These are phyloP conservation scores for Psophocarpus tetragonolobus DNA, from an alignment of 306 rosid species.

Conservation along the genomic window DNA sequence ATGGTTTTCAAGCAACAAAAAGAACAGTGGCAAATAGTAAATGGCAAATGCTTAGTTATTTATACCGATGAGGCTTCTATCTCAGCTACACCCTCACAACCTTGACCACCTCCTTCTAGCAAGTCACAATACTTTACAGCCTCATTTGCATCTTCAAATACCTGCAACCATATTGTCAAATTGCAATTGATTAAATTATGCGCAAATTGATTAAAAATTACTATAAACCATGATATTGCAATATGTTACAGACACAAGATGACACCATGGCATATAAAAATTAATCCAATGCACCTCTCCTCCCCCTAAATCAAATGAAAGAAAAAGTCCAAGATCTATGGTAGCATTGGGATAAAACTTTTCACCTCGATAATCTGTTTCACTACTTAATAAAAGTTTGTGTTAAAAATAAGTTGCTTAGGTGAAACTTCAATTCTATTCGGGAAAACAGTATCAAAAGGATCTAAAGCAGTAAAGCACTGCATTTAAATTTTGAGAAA, in stretches of 20 bases:
- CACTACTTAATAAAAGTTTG: background rate
- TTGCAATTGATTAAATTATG: background rate
- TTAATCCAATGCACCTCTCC: background rate
- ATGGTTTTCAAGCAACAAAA: background rate
- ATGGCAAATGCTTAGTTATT: conserved; percentile 29
- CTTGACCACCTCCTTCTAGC: conserved; percentile 88
- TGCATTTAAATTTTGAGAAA: too few relatives aligned
- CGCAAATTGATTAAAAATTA: background rate
- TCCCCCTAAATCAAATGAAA: too few relatives aligned
- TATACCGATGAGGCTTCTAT: conserved; percentile 92
- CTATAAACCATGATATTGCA: conserved; percentile 11
- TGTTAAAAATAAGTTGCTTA: background rate
- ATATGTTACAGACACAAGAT: background rate
- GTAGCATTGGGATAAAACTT: background rate
- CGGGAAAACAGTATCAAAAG: background rate
- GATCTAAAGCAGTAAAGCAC: background rate
- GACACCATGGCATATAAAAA: background rate
- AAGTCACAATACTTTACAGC: conserved; percentile 90
- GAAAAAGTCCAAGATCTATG: background rate
- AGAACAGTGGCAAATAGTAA: conserved; percentile 1
- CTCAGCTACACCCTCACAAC: conserved; percentile 98
- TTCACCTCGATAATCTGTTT: background rate
- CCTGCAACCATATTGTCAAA: conserved; percentile 47
- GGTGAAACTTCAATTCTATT: background rate
- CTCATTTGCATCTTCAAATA: conserved; percentile 93